Conservation (phyloP, 129 eudicot species). For the Pseudognaphalium luteoalbum region DNA sequence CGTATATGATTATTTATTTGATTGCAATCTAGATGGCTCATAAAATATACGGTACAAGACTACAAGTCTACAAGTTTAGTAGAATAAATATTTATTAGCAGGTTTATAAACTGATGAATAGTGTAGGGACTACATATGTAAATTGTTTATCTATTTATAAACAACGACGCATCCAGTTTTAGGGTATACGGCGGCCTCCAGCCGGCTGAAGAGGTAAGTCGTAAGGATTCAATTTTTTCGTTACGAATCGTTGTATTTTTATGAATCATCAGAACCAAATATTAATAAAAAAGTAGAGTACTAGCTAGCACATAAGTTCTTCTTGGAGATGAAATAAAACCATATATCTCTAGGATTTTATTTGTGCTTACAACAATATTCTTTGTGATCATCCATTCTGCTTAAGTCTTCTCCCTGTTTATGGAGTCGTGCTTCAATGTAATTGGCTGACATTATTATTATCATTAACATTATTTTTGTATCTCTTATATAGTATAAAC, state of each 20-base stretch:
- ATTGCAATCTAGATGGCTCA: too few relatives aligned
- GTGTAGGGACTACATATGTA: conserved; percentile 1
- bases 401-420: conserved; percentile 28
- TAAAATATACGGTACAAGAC: too few relatives aligned
- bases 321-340: conserved; percentile 18
- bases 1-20: too few relatives aligned
- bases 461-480: neutral
- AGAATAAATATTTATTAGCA: neutral
- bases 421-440: conserved; percentile 38
- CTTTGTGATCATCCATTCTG: conserved; percentile 38
- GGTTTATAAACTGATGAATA: neutral
- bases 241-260: too few relatives aligned
- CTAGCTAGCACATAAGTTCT: conserved; percentile 35
- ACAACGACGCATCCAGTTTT: neutral
- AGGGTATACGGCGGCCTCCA: neutral
- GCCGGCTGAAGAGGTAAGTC: neutral
- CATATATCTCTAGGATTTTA: conserved; percentile 30
- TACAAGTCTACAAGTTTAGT: too few relatives aligned
- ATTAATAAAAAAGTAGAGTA: too few relatives aligned
- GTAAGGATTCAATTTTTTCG: neutral
- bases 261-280: too few relatives aligned
- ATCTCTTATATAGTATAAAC: neutral
- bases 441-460: conserved; percentile 25
- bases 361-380: conserved; percentile 30
- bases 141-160: neutral